Base-by-base conservation (phyloP, 2,329 filamentous ascomycete species). In the Huntiella abstrusa region DNA sequence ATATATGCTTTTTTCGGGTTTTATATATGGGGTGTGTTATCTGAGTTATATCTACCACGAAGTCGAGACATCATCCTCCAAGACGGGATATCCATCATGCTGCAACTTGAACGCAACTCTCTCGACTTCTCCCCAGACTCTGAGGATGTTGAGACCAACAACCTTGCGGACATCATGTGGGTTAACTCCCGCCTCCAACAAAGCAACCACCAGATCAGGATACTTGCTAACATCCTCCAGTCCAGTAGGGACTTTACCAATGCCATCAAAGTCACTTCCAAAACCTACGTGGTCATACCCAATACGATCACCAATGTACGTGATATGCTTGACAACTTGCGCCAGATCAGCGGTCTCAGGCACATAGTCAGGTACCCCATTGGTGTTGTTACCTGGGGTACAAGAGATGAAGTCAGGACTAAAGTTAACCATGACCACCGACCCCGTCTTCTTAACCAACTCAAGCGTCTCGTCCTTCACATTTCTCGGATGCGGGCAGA, bases 351-450 rank as follows among this genome's bases (percentile, higher is more conserved):
- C 74, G 52, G 87, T 80, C 43, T 67, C 64, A 0, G 77, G 72
- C 44, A 80, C 75, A 48, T 71, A 71, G 11, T 78, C 70, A 0
- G 85, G 83, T 4, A 92, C 57, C 0, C 80, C 81, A 37, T 73
- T 71, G 12, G 68, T 63, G 3, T 70, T 66, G 32, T 71, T 67
- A 1, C 69, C 64, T 7, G 73, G 69, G 1, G 70, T 66, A 59
- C 87, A 94, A 22, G 79, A 83, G 51, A 94, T 75, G 59, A 94
- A 95, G 13, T 77, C 77, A 0, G 85, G 83, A 12, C 73, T 67
- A 56, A 94, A 92, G 59, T 93, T 95, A 51, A 95, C 75, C 85
- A 95, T 93, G 45, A 95, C 83, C 7, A 96, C 55, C 3, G 80
- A 81, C 51, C 79, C 73, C 2, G 71, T 75, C 55, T 73, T 60